phyloP scores from a whole-genome alignment of 176 grass and related monocot genomes.

The Hyparrhenia diplandra region DNA sequence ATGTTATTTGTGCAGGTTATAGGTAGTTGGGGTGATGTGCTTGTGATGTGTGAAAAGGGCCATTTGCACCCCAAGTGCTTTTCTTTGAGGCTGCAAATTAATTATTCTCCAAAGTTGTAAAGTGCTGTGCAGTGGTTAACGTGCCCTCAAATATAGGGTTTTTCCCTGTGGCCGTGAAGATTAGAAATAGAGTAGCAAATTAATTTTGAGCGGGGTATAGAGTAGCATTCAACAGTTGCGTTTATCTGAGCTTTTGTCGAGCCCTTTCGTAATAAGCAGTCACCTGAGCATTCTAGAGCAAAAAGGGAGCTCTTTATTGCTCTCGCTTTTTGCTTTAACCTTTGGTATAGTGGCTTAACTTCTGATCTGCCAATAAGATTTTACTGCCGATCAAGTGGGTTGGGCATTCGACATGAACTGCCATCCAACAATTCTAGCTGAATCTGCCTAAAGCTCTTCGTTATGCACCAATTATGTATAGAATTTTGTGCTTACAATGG shows the following conservation, averaged over 20 bases:
- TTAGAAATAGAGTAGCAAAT: slow-evolving; percentile 36
- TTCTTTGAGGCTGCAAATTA: slow-evolving; percentile 89
- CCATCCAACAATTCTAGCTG: not conserved
- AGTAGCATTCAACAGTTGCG: slow-evolving; percentile 21
- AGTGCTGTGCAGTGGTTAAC: slow-evolving; percentile 18
- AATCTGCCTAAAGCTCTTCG: not conserved
- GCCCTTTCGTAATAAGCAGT: slow-evolving; percentile 29
- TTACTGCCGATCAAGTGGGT: slow-evolving; percentile 10
- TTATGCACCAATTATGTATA: slow-evolving; percentile 39
- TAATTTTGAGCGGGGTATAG: slow-evolving; percentile 22
- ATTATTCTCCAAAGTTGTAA: slow-evolving; percentile 22
- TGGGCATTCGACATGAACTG: slow-evolving; percentile 2
- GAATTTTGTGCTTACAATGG: slow-evolving; percentile 15
- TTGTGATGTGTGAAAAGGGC: slow-evolving; percentile 87
- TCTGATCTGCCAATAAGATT: slow-evolving; percentile 34
- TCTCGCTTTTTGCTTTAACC: slow-evolving; percentile 10
- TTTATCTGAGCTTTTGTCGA: slow-evolving; percentile 9
- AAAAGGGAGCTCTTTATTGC: slow-evolving; percentile 5
- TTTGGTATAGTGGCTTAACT: slow-evolving; percentile 11
- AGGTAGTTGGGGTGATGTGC: slow-evolving; percentile 83
- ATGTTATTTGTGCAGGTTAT: slow-evolving; percentile 53
- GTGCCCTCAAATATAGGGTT: slow-evolving; percentile 32
- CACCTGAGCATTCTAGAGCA: slow-evolving; percentile 6
- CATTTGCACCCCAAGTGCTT: slow-evolving; percentile 98
- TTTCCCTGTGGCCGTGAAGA: slow-evolving; percentile 22